Evolutionary conservation across 2,329 filamentous ascomycete species (phyloP), one percentile per base, ranked within the genome.

Genomic region (Apiospora koreana): DNA sequence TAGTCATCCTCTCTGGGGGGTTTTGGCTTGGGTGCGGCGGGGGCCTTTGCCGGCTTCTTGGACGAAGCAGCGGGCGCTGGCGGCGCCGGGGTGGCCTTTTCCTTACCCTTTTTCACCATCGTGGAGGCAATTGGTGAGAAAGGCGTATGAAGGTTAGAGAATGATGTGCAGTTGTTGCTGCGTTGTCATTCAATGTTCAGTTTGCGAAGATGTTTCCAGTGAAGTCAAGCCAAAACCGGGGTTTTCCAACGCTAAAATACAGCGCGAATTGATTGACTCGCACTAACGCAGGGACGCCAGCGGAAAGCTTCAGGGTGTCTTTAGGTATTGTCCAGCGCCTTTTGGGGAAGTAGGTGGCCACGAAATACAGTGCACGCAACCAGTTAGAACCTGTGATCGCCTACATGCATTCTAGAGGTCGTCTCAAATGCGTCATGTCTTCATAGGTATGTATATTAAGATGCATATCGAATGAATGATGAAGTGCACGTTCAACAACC

Each of bases 21-120:
- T 18, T 78, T 71, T 35, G 79, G 73, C 65, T 79, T 71, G 67
- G 83, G 81, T 65, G 79, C 72, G 71, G 80, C 81, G 65, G 78
- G 75, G 43, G 79, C 75, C 64, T 75, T 73, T 18, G 70, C 65
- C 46, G 79, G 75, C 62, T 75, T 73, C 18, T 70, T 67, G 35
- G 35, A 35, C 67, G 79, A 75, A 18, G 41, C 73, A 18, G 79
- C 69, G 6, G 81, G 78, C 46, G 80, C 77, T 7, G 81, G 78
- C 46, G 80, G 77, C 66, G 83, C 78, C 67, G 82, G 76, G 65
- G 81, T 77, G 71, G 80, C 82, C 80, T 87, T 87, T 50, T 81
- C 85, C 74, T 89, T 88, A 42, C 83, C 85, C 76, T 88, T 88
- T 76, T 87, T 87, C 43, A 81, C 84, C 86, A 87, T 87, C 65